Evolutionary conservation across 83 land plant genomes (phyloP), one percentile per base, ranked within the genome.

Genomic region (Diphasiastrum complanatum): DNA sequence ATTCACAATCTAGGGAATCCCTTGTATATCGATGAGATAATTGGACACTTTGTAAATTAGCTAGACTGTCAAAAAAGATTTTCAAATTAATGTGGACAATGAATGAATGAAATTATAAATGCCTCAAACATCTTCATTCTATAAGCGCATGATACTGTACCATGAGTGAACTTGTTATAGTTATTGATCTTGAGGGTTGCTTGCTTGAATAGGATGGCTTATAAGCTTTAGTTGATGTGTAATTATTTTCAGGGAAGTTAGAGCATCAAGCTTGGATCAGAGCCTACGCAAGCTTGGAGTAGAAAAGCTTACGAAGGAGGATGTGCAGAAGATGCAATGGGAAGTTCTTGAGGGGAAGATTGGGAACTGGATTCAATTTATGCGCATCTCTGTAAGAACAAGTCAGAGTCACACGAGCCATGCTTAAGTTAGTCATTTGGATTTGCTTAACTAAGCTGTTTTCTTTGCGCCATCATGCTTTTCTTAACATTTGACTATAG

Each of bases 251-350:
- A 91, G 97, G 69, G 95, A 87, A 4, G 72, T 73, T 12, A 79
- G 97, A 40, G 78, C 86, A 33, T 66, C 86, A 33, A 71, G 65
- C 20, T 46, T 84, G 68, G 85, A 84, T 38, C 70, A 68, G 50
- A 84, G 80, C 38, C 69, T 84, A 47, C 64, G 68, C 27, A 81
- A 84, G 48, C 75, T 84, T 16, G 88, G 88, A 24, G 82, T 84
- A 10, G 88, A 84, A 41, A 81, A 58, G 27, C 69, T 84, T 20
- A 67, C 73, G 36, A 78, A 77, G 66, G 88, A 84, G 32, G 88
- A 84, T 43, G 82, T 84, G 27, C 79, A 81, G 51, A 84, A 84
- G 65, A 66, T 84, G 82, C 77, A 68, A 31, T 78, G 88, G 88
- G 86, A 84, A 32, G 65, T 61, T 8, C 64, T 84, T 34, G 86